Evolutionary conservation across 2,329 filamentous ascomycete genomes (phyloP).

Genomic region (Fusarium scirpi): DNA sequence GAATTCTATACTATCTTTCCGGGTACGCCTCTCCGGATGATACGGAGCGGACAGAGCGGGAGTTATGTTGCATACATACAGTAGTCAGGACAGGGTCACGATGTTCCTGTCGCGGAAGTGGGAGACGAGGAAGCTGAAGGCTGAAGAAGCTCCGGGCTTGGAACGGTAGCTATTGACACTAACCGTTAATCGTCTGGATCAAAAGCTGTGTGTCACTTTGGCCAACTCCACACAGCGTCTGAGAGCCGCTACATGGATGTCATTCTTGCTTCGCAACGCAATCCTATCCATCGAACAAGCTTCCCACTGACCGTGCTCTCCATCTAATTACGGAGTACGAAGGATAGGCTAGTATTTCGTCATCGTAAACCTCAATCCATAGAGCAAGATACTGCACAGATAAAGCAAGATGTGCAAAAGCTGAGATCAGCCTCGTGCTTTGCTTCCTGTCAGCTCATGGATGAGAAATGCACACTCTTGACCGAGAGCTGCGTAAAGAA

Average conservation of each 20-base stretch:
- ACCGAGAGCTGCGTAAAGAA: constrained; percentile 21
- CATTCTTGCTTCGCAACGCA: constrained; percentile 1
- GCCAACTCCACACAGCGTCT: constrained; percentile 19
- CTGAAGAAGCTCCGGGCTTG: background rate
- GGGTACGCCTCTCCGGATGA: constrained; percentile 23
- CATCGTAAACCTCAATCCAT: background rate
- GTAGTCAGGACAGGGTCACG: constrained; percentile 8
- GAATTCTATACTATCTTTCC: background rate
- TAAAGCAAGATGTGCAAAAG: background rate
- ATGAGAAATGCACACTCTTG: background rate
- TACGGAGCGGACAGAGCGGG: constrained; percentile 32
- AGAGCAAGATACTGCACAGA: background rate
- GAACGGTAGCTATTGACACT: background rate
- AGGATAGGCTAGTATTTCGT: background rate
- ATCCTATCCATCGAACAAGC: constrained; percentile 14
- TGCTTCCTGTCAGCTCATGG: background rate
- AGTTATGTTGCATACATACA: background rate
- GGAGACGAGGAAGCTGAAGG: constrained; percentile 24
- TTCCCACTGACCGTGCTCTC: constrained; percentile 23
- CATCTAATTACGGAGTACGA: constrained; percentile 4
- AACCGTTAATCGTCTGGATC: constrained; percentile 1
- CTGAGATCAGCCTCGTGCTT: constrained; percentile 3
- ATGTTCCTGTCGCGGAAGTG: constrained; percentile 6
- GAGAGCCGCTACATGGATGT: constrained; percentile 3
- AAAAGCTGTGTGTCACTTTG: constrained; percentile 14